Percentiles rank a stretch among this genome's conserved stretches.
These are phyloP conservation scores for Microdochium bolleyi DNA, from an alignment of 2,329 filamentous ascomycete genomes.

Conservation along the genomic window DNA sequence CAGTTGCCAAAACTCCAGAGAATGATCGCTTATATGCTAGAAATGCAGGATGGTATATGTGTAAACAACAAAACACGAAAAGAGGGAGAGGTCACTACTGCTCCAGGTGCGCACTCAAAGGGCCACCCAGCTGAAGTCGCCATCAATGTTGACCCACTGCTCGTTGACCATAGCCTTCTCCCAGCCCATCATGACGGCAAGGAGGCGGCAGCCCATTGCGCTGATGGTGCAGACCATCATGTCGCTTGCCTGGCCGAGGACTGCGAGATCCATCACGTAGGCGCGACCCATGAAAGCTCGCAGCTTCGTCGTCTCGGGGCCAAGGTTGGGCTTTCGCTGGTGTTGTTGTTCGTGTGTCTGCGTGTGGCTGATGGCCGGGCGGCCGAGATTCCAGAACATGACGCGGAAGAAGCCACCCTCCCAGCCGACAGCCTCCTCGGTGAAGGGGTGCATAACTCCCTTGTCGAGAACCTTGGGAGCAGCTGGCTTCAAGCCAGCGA, in stretches of 20 bases:
- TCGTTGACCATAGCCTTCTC: conserved; percentile 52
- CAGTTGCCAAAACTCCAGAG: too few species aligned
- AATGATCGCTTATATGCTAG: too few species aligned
- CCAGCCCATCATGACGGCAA: conserved; percentile 86
- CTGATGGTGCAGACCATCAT: conserved; percentile 70
- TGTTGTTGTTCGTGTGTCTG: conserved; percentile 23
- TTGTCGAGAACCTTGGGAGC: conserved; percentile 32
- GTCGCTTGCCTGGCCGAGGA: conserved; percentile 62
- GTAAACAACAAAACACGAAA: not conserved
- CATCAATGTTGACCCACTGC: conserved; percentile 75
- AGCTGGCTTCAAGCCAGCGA: conserved; percentile 55
- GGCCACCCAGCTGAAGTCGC: conserved; percentile 29
- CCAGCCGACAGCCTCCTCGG: conserved; percentile 75
- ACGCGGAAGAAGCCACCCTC: conserved; percentile 79
- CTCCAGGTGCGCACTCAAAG: not conserved
- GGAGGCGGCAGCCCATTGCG: conserved; percentile 61
- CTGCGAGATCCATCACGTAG: conserved; percentile 73
- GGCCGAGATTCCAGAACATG: conserved; percentile 74
- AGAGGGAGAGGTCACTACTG: not conserved
- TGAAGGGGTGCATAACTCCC: conserved; percentile 53
- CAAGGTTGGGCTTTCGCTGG: conserved; percentile 25
- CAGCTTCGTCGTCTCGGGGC: conserved; percentile 52
- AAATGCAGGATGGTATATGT: not conserved
- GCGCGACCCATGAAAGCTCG: conserved; percentile 71
- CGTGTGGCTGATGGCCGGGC: conserved; percentile 28